Base-by-base conservation (phyloP, 148 eudicot species). In the Camellia sinensis region DNA sequence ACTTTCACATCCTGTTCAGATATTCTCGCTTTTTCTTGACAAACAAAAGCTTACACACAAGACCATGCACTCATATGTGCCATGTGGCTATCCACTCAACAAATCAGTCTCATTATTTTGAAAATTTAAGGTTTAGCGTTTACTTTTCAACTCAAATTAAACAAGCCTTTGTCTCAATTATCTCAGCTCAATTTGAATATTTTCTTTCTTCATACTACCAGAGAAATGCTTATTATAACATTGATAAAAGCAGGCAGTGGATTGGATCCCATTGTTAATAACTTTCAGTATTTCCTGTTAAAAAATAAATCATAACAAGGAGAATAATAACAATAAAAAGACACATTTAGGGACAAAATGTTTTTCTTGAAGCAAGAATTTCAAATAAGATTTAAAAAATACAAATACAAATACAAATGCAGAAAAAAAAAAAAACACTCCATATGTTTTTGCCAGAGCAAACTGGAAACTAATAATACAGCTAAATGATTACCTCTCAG, bases 401-500 rank as follows among this genome's bases (percentile, higher is more conserved):
- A 22, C n/a, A 50, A 50, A 71, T 0, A 71, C 3, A 73, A 5
- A 53, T 12, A 29, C 21, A 2, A 13, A 44, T 3, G 22, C 18
- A 37, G 9, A 15, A 46, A 29, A 29, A 29, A 29, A 29, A 29
- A 29, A 29, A 29, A 29, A 29, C 29, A 29, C 29, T 29, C 29
- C 29, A 29, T 29, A 29, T 29, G 29, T 29, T 29, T 21, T 48
- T 53, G 48, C 61, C 18, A 40, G 2, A 67, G 48, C 12, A 78
- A 67, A 65, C 56, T 70, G 8, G 43, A 45, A 71, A 44, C 10
- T 46, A 46, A 46, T 46, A 46, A 46, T 5, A 70, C 12, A 69
- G 21, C 60, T 63, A 73, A 22, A 41, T 43, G 1, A 40, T 17
- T 81, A 94, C 98, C 97, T 95, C 86, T 95, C 97, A 71, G 97